phyloP scores from a whole-genome alignment of 495 filamentous ascomycete genomes.

The Stereocaulon alpinum region DNA sequence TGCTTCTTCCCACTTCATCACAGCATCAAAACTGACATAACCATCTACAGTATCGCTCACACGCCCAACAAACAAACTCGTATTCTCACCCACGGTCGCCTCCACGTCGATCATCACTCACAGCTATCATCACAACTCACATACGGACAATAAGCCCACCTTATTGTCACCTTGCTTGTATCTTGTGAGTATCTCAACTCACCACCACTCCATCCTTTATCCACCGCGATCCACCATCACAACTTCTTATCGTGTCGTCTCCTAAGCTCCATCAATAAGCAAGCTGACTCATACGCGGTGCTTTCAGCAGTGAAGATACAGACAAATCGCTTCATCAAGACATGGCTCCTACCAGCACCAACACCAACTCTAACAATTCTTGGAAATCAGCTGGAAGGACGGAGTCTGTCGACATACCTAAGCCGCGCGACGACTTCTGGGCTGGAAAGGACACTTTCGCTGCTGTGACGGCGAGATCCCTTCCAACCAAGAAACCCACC shows the following conservation, averaged over 20 bases:
- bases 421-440: slow-evolving; percentile 40
- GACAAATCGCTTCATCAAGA: slow-evolving; percentile 33
- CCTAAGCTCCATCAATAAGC: slow-evolving; percentile 16
- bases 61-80: background rate
- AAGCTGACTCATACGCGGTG: slow-evolving; percentile 17
- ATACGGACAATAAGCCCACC: slow-evolving; percentile 17
- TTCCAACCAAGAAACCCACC: slow-evolving; percentile 47
- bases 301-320: slow-evolving; percentile 22
- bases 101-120: slow-evolving; percentile 17
- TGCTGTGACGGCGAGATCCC: slow-evolving; percentile 47
- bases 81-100: slow-evolving; percentile 22
- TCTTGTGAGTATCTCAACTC: slow-evolving; percentile 23
- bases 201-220: background rate
- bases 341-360: slow-evolving; percentile 39
- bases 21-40: slow-evolving; percentile 16
- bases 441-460: slow-evolving; percentile 50
- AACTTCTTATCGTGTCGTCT: slow-evolving; percentile 24
- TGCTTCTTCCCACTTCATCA: slow-evolving; percentile 19
- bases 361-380: slow-evolving; percentile 45
- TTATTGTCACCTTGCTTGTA: slow-evolving; percentile 25
- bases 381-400: slow-evolving; percentile 55
- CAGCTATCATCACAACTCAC: slow-evolving; percentile 18
- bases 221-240: slow-evolving; percentile 6
- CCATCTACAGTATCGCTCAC: background rate
- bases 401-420: slow-evolving; percentile 61